Evolutionary conservation across 768 basidiomycete species (phyloP), one percentile per base, ranked within the genome.

Genomic region (Inosperma sp.): DNA sequence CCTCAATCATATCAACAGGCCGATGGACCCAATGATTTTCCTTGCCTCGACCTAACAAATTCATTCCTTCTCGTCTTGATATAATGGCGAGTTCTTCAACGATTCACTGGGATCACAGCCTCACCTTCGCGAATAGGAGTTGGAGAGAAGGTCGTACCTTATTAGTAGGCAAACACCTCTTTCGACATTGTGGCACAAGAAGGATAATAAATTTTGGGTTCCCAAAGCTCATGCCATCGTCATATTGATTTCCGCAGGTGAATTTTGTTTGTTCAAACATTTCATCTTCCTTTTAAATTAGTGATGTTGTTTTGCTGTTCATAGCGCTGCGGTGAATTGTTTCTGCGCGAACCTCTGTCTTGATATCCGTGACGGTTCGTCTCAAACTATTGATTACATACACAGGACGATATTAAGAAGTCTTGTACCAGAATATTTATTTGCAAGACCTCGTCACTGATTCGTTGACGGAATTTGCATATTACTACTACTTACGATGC

Each of bases 151-250:
- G 10, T 94, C 95, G 3, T 72, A 78, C 52, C 77, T 93, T 52
- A 79, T 98, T 49, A 72, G 80, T 27, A n/a, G n/a, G n/a, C 79
- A 93, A 65, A 88, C 83, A 0, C 70, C 79, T 0, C 59, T 85
- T 22, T 86, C 85, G 4, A 77, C 83, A 10, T 70, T 98, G 3
- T 99, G 95, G 94, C 82, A 93, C 70, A 99, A 99, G 74, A 93
- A 93, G 64, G 96, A 99, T 64, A 95, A 99, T 66, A 80, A 76
- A 53, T 99, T 96, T 73, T 95, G 92, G 88, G 82, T 95, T 8
- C 96, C 96, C 0, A 91, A 89, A 62, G 92, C 93, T 2, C 78
- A 81, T 54, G 77, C 86, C 17, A 69, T 85, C 49, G 75, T n/a
- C n/a, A n/a, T n/a, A n/a, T 97, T 48, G 81, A 88, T 57, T 71